Conservation (phyloP, 805 yeast genomes). For the Wickerhamomyces strasburgensis region DNA sequence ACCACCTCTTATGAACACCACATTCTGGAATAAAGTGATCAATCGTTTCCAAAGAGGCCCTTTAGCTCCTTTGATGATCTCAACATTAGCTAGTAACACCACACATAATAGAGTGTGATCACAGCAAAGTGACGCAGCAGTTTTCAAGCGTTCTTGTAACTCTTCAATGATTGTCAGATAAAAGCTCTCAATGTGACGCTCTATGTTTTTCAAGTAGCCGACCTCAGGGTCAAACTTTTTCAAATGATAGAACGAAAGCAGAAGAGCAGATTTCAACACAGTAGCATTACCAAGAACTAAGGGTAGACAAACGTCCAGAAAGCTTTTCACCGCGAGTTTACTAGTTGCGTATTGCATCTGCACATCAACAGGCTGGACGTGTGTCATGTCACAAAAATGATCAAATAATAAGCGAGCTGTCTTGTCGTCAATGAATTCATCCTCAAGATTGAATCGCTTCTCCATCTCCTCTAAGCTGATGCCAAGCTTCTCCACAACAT, state of each 20-base stretch:
- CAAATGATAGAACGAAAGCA: slow-evolving; percentile 3
- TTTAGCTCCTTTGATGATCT: slow-evolving; percentile 5
- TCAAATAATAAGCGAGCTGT: background rate
- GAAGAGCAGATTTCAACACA: slow-evolving; percentile 3
- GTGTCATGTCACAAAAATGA: background rate
- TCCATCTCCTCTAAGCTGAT: background rate
- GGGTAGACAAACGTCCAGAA: slow-evolving; percentile 3
- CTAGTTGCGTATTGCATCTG: no score
- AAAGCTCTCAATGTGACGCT: slow-evolving; percentile 1
- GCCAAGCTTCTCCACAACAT: background rate
- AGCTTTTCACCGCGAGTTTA: no score
- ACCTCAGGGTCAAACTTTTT: background rate
- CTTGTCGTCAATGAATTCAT: background rate
- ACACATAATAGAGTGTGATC: slow-evolving; percentile 8
- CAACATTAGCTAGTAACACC: slow-evolving; percentile 5
- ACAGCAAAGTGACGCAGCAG: slow-evolving; percentile 5
- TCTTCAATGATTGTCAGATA: slow-evolving; percentile 4
- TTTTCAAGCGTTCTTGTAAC: slow-evolving; percentile 3
- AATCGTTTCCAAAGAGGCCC: slow-evolving; percentile 4
- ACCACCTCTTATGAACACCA: slow-evolving; percentile 8
- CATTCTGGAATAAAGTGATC: background rate
- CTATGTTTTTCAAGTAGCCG: background rate
- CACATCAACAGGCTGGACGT: no score
- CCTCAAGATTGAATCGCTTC: background rate
- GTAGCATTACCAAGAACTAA: slow-evolving; percentile 9